A percentile compares a stretch with the other conserved stretches of the same genome.
Evolutionary conservation across 768 basidiomycete species (phyloP).

Genomic region (Peribolospora kevripleyi): DNA sequence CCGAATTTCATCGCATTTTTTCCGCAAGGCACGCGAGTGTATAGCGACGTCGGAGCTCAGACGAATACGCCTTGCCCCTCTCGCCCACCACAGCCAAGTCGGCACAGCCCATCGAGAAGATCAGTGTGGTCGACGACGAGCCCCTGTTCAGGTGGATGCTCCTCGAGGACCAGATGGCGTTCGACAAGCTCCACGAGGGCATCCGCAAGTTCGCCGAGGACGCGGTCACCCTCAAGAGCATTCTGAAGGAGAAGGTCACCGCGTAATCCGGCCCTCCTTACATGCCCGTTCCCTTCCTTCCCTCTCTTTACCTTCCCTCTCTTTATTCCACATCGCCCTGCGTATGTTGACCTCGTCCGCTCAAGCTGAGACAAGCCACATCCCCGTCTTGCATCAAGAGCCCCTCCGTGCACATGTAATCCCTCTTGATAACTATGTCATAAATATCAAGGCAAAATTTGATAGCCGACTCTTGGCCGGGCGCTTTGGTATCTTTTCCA

Average conservation of each 20-base stretch:
- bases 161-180: slow-evolving; percentile 87
- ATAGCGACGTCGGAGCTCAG: slow-evolving; percentile 7
- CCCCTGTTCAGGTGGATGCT: slow-evolving; percentile 87
- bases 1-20: background rate
- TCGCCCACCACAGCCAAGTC: slow-evolving; percentile 1
- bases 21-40: no score
- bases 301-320: background rate
- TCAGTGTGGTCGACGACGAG: slow-evolving; percentile 71
- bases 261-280: slow-evolving; percentile 6
- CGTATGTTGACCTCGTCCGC: background rate
- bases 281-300: background rate
- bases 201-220: slow-evolving; percentile 97
- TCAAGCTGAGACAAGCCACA: background rate
- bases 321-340: background rate
- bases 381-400: background rate
- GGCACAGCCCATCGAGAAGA: slow-evolving; percentile 41
- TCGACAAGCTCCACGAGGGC: slow-evolving; percentile 94
- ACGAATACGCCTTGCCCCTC: background rate
- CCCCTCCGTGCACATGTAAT: background rate
- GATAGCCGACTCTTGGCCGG: background rate
- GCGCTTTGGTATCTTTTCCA: background rate
- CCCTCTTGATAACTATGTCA: background rate
- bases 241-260: slow-evolving; percentile 36
- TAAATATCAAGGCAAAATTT: background rate
- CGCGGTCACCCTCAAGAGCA: slow-evolving; percentile 59